Evolutionary conservation across 2,329 filamentous ascomycete genomes (phyloP).

Genomic region (Cladosporium sp.): DNA sequence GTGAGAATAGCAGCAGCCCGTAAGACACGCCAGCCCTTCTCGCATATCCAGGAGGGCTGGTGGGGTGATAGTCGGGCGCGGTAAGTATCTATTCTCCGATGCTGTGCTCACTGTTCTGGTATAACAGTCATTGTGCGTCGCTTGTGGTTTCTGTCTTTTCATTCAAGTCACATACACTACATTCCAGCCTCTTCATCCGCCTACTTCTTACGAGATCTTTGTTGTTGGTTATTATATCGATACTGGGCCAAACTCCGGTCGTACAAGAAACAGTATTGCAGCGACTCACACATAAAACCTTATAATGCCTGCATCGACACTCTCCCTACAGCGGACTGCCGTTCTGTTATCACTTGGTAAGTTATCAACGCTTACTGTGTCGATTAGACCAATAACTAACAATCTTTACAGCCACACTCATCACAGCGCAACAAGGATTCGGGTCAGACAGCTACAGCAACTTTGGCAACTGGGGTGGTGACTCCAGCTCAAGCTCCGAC

Average conservation of each 20-base stretch:
- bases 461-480: not conserved
- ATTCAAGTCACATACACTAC: not conserved
- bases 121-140: conserved; percentile 4
- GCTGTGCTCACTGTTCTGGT: not conserved
- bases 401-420: not conserved
- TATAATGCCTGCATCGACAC: not conserved
- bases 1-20: conserved; percentile 11
- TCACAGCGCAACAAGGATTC: conserved; percentile 12
- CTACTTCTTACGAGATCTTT: not conserved
- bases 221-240: not conserved
- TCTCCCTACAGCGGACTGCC: conserved; percentile 12
- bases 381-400: not conserved
- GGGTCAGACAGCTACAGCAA: conserved; percentile 14
- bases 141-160: not conserved
- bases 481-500: not conserved
- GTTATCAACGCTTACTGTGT: not conserved
- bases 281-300: not conserved
- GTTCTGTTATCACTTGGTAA: conserved; percentile 10
- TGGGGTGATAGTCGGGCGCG: conserved; percentile 3
- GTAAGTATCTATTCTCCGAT: conserved; percentile 11
- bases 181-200: not conserved
- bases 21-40: conserved; percentile 17
- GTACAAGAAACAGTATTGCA: not conserved
- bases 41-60: conserved; percentile 5
- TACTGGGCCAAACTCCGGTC: not conserved